Base-by-base conservation (phyloP, 768 basidiomycete species). In the Lepiota venenata region DNA sequence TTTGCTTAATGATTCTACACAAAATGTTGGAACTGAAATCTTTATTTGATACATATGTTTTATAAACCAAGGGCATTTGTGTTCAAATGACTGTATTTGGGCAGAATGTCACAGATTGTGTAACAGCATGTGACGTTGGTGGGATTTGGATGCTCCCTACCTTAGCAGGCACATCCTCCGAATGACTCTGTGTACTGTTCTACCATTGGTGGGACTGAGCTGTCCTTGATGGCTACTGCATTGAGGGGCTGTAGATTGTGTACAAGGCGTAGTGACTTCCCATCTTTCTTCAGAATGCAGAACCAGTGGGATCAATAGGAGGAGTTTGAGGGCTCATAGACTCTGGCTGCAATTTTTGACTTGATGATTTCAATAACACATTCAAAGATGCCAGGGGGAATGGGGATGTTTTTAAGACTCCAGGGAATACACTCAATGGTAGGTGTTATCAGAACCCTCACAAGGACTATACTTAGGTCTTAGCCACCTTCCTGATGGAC, bases 371-470 rank as follows among this genome's bases (percentile, higher is more conserved):
- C 36, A 6, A 64, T 50, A 3, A 70, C 63, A n/a, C 66, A 39
- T 1, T 64, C 55, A 6, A 44, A 55, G 1, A 69, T 60, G 10
- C 69, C 70, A 0, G 57, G 66, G 0, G 70, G 68, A 10, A 72
- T 71, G 1, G 66, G 71, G 7, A 68, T 60, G 41, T 66, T 68
- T 16, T 53, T 49, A 2, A 59, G 32, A 0, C 52, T 57, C 67
- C 69, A 71, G 1, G 71, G 71, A 4, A 61, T 46, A 39, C 71
- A 71, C 36, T 61, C 60, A 2, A 71, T 58, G 3, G 63, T 63
- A n/a, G n/a, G n/a, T n/a, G n/a, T n/a, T n/a, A n/a, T n/a, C n/a
- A n/a, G n/a, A n/a, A n/a, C n/a, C n/a, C n/a, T n/a, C n/a, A n/a
- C n/a, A n/a, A n/a, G n/a, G n/a, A n/a, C n/a, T n/a, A n/a, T n/a